Evolutionary conservation across 192 early-diverging fungal genomes (phyloP).

Genomic region (Mortierella alpina): DNA sequence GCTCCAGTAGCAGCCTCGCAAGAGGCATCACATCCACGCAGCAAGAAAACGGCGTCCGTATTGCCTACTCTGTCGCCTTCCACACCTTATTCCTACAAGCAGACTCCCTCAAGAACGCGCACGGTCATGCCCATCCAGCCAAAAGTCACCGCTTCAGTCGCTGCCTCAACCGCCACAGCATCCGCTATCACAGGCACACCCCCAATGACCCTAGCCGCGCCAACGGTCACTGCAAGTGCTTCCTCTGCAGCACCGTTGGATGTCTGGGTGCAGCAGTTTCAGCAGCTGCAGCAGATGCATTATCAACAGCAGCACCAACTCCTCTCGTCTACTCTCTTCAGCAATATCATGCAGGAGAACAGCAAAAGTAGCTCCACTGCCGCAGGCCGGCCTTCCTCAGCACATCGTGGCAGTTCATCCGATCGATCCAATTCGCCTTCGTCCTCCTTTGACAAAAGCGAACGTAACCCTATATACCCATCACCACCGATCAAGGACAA

Average conservation of each 20-base stretch:
- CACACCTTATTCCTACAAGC: slow-evolving; percentile 21
- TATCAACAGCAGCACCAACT: slow-evolving; percentile 39
- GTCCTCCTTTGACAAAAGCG: slow-evolving; percentile 3
- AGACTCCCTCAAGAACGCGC: slow-evolving; percentile 22
- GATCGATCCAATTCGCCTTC: slow-evolving; percentile 14
- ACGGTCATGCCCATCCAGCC: slow-evolving; percentile 6
- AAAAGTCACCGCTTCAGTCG: background rate
- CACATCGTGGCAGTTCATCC: slow-evolving; percentile 17
- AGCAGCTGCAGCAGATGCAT: slow-evolving; percentile 35
- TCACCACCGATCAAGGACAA: slow-evolving; percentile 37
- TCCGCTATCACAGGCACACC: background rate
- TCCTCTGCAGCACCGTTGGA: background rate
- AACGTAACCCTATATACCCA: slow-evolving; percentile 13
- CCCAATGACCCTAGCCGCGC: background rate
- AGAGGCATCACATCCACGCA: background rate
- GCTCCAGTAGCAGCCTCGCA: background rate
- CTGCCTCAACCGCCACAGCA: slow-evolving; percentile 1
- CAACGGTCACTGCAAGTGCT: background rate
- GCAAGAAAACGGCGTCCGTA: background rate
- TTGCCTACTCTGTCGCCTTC: slow-evolving; percentile 8
- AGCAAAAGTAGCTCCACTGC: background rate
- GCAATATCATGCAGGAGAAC: background rate
- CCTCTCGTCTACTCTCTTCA: slow-evolving; percentile 13
- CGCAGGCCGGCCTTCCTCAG: background rate
- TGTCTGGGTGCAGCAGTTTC: slow-evolving; percentile 28